Conservation (phyloP, 306 rosid genomes). For the Oemleria cerasiformis region DNA sequence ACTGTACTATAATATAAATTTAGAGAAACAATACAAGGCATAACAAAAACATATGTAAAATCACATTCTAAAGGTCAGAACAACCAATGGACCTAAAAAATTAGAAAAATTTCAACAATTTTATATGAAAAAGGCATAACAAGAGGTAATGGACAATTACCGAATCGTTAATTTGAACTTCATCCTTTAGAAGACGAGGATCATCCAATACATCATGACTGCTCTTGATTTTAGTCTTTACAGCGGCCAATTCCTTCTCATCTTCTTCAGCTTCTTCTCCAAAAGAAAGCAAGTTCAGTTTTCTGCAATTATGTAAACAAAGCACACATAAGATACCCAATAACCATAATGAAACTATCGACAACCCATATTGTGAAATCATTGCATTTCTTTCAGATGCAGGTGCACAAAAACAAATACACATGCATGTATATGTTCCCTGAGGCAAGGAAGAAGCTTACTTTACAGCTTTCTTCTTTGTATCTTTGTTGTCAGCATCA, state of each 20-base stretch:
- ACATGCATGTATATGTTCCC: conserved; percentile 1
- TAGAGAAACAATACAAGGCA: no score
- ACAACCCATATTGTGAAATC: neutral
- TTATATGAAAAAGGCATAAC: conserved; percentile 16
- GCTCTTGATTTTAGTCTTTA: conserved; percentile 88
- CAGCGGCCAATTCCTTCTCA: conserved; percentile 71
- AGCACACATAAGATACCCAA: conserved; percentile 2
- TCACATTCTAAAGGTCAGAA: neutral
- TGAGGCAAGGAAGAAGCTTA: conserved; percentile 28
- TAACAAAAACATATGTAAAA: neutral
- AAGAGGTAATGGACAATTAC: conserved; percentile 34
- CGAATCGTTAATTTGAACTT: conserved; percentile 40
- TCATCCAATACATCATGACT: conserved; percentile 95
- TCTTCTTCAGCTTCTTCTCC: conserved; percentile 98
- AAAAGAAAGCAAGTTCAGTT: conserved; percentile 81
- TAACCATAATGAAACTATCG: conserved; percentile 5
- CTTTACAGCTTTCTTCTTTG: conserved; percentile 81
- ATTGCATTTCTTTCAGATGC: neutral
- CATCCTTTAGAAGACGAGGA: conserved; percentile 89
- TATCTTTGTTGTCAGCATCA: conserved; percentile 55
- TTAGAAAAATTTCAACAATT: conserved; percentile 20
- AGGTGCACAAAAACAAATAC: conserved; percentile 1
- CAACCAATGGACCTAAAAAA: neutral
- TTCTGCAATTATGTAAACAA: conserved; percentile 44
- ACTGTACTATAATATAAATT: no score